Evolutionary conservation across 2,329 filamentous ascomycete species (phyloP).

Genomic region (Fusarium begoniae): DNA sequence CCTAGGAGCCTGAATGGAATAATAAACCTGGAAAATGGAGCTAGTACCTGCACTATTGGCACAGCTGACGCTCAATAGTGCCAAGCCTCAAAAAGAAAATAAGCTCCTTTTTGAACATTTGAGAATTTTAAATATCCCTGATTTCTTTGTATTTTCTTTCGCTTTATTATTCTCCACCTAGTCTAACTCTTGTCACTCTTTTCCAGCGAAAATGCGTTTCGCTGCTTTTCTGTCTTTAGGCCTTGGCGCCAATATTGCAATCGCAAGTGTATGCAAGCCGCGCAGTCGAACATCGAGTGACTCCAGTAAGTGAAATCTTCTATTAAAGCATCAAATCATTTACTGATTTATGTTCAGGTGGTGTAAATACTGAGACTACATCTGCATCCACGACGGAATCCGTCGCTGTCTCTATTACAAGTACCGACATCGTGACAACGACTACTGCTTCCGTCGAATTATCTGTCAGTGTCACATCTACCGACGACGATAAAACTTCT

Average conservation of each 20-base stretch:
- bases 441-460: background rate
- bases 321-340: fast-evolving
- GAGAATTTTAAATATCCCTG: background rate
- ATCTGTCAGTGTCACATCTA: background rate
- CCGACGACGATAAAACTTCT: background rate
- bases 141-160: background rate
- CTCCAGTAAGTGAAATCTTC: background rate
- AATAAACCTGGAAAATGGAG: background rate
- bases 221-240: background rate
- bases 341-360: fast-evolving
- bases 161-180: fast-evolving
- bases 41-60: background rate
- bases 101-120: no score
- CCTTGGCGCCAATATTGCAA: background rate
- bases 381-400: background rate
- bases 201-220: background rate
- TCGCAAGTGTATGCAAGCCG: background rate
- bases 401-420: background rate
- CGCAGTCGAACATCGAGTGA: background rate
- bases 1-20: fast-evolving
- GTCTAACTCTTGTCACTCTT: background rate
- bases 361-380: fast-evolving
- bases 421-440: background rate
- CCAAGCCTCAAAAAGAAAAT: background rate
- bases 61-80: background rate